Base-by-base conservation (phyloP, 1,139 yeast genomes). In the Diutina rugosa region DNA sequence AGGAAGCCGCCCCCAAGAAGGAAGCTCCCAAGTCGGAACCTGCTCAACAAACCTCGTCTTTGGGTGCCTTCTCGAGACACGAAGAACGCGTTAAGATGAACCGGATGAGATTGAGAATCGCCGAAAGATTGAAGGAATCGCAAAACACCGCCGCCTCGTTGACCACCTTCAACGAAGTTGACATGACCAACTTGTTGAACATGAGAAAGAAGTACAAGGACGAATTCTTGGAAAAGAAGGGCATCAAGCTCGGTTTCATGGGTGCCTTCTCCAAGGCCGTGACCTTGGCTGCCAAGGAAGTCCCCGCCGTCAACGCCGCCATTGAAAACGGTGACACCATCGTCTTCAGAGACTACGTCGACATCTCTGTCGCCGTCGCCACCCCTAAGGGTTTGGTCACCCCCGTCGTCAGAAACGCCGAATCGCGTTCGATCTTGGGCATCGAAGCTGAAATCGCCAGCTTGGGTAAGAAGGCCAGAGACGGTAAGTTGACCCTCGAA, bases 371-470 rank as follows among this genome's bases (percentile, higher is more conserved):
- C 66, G 99, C 99, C 51, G 99, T 93, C 61, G 97, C 99, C 61
- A 95, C 99, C 63, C 99, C 99, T 70, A 93, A 95, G 82, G 99
- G 99, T 69, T 83, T 93, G 67, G 99, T 93, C 56, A 93, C 99
- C 56, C 99, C 99, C 62, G 93, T 93, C 61, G 90, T 93, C 57
- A 90, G 99, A 80, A 95, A 95, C 71, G 97, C 96, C 58, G 99
- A 93, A 77, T 85, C 96, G 35, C 78, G 89, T 64, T 82, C 91
- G 57, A 88, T 93, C 58, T 77, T 93, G 66, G 98, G 89, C 61
- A 86, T 93, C 64, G 99, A 93, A 77, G 73, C 85, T 67, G 97
- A 90, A 73, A 91, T 93, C 64, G 69, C 84, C 58, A 74, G 76
- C 64, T 80, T 93, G 68, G 95, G 98, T 74, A 78, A 78, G 71